A percentile compares a stretch with the other conserved stretches of the same genome.
Evolutionary conservation across 139 green algal species (phyloP).

Genomic region (Pseudopediastrum boryanum): DNA sequence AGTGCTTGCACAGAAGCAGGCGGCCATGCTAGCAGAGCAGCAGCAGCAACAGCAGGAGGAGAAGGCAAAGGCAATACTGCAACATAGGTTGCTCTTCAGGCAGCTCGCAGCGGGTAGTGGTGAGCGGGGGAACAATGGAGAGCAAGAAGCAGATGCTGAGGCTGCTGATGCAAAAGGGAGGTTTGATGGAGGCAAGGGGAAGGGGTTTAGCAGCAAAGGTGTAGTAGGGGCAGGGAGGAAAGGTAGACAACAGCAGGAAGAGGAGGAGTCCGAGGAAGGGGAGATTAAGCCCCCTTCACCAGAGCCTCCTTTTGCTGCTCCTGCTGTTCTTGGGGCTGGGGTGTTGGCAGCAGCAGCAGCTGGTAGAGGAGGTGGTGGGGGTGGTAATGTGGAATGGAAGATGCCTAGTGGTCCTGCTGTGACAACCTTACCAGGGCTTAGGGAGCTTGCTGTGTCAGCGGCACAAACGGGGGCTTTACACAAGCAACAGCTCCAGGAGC

Average conservation of each 20-base stretch:
- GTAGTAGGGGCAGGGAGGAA: not conserved
- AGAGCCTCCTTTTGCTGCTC: not conserved
- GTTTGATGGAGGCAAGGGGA: not conserved
- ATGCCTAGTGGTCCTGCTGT: not conserved
- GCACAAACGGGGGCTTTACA: not conserved
- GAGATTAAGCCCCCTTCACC: not conserved
- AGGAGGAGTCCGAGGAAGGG: constrained; percentile 17
- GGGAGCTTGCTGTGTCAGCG: constrained; percentile 16
- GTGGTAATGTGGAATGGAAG: no score
- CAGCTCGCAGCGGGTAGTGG: constrained; percentile 10
- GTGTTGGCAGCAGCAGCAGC: constrained; percentile 7
- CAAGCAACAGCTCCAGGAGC: no score
- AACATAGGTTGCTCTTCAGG: constrained; percentile 29
- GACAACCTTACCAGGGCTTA: constrained; percentile 26
- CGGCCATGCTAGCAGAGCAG: constrained; percentile 18
- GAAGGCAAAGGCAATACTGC: constrained; percentile 30
- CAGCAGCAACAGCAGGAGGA: constrained; percentile 23
- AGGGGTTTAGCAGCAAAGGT: not conserved
- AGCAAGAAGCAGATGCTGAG: not conserved
- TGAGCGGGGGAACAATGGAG: not conserved
- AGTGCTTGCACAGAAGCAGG: constrained; percentile 22
- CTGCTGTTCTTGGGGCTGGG: not conserved
- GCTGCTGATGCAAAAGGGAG: not conserved
- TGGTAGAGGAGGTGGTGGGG: not conserved
- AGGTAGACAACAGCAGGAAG: not conserved